Conservation (phyloP, 768 basidiomycete species). For the Terana coerulea region DNA sequence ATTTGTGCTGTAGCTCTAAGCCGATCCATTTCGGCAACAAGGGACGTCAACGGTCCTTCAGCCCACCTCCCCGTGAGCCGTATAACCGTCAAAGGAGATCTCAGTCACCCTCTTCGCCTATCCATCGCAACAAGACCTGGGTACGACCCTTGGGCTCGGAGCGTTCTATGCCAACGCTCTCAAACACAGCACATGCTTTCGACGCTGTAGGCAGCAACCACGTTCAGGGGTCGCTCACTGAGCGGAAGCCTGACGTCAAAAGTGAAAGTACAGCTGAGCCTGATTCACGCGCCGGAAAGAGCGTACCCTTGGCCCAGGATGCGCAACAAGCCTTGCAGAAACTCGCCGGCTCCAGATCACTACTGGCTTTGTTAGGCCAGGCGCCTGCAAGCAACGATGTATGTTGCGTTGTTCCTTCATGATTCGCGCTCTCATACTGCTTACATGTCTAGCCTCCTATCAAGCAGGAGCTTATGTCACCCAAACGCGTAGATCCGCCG, state of each 20-base stretch:
- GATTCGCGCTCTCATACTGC: too few relatives aligned
- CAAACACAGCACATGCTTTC: not conserved
- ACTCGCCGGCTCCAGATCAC: not conserved
- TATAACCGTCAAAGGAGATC: not conserved
- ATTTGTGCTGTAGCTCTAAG: not conserved
- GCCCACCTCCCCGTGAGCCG: not conserved
- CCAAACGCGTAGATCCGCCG: not conserved
- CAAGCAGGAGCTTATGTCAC: constrained; percentile 1
- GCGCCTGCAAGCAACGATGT: not conserved
- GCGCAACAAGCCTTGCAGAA: constrained; percentile 1
- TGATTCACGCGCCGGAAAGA: not conserved
- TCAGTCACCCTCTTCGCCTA: not conserved
- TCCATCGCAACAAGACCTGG: not conserved
- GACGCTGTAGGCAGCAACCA: not conserved
- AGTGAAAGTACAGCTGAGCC: not conserved
- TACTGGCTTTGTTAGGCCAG: constrained; percentile 1
- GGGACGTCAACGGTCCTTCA: not conserved
- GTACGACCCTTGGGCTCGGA: constrained; percentile 1
- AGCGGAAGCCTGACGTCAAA: not conserved
- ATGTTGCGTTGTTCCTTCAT: not conserved
- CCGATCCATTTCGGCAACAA: constrained; percentile 5
- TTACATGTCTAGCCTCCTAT: too few relatives aligned
- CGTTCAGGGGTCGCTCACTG: not conserved
- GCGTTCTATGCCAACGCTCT: not conserved
- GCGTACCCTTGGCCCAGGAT: not conserved